Conservation (phyloP, 192 early-diverging fungal species). For the Coemansia sp. region DNA sequence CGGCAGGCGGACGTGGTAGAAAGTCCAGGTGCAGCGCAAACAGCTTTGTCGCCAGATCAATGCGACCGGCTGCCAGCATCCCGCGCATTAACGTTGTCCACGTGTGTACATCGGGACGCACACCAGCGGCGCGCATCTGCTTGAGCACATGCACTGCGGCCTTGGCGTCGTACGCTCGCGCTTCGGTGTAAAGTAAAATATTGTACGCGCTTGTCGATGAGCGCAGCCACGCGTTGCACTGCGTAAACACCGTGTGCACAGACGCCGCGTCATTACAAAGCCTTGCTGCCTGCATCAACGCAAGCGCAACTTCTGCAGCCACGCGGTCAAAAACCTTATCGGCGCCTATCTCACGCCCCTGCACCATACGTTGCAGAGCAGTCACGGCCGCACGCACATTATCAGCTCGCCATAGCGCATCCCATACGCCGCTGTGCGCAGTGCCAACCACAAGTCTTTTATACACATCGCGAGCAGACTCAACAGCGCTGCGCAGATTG, state of each 20-base stretch:
- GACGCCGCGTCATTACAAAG: slow-evolving; percentile 1
- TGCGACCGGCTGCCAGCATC: slow-evolving; percentile 15
- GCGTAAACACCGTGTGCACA: slow-evolving; percentile 9
- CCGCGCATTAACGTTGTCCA: slow-evolving; percentile 33
- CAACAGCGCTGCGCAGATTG: too few species aligned
- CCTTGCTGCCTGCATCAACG: slow-evolving; percentile 19
- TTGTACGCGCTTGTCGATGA: slow-evolving; percentile 17
- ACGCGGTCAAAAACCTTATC: too few species aligned
- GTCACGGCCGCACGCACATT: slow-evolving; percentile 1
- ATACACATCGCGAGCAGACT: too few species aligned
- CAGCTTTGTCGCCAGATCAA: slow-evolving; percentile 14
- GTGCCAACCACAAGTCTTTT: too few species aligned
- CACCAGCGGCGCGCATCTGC: slow-evolving; percentile 9
- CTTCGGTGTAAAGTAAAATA: slow-evolving; percentile 13
- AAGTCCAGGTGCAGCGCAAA: slow-evolving; percentile 37
- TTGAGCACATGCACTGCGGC: slow-evolving; percentile 5
- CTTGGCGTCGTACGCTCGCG: slow-evolving; percentile 6
- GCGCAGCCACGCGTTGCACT: slow-evolving; percentile 9
- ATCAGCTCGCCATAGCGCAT: slow-evolving; percentile 15
- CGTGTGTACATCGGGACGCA: slow-evolving; percentile 14
- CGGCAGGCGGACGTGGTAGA: slow-evolving; percentile 8
- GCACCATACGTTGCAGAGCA: background rate
- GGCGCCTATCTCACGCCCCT: background rate
- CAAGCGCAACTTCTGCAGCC: background rate
- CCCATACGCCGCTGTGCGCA: slow-evolving; percentile 9